Base-by-base conservation (phyloP, 2,329 filamentous ascomycete species). In the Colletotrichum lini region DNA sequence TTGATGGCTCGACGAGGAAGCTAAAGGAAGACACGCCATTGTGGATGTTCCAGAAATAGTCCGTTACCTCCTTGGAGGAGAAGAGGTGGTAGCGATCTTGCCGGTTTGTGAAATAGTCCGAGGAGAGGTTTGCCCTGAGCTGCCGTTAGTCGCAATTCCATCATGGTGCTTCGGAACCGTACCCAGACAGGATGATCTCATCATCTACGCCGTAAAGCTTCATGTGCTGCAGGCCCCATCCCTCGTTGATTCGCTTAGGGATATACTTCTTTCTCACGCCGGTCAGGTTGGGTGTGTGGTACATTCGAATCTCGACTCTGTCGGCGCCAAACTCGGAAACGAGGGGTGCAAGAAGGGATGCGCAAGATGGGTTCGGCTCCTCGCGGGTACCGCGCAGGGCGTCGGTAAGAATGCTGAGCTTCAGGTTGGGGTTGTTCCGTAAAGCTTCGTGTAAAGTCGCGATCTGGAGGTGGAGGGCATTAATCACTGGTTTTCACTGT, bases 221-320 rank as follows among this genome's bases (percentile, higher is more conserved):
- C 96, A 99, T 99, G 79, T 99, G 96, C 80, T 99, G 96, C 72
- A 99, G 83, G 1, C 96, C 96, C 96, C 96, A 99, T 21, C 96
- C 96, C 83, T 99, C 96, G 76, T 99, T 99, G 79, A 99, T 96
- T 23, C 96, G 89, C 78, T 90, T 94, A 0, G 96, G 96, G 2
- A 98, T 90, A 75, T 93, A 86, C 77, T 91, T 91, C 83, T 98
- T 98, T 61, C 92, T 90, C 68, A 97, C 76, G 0, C 96, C 96
- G 3, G 94, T 97, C 74, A 99, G 83, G 78, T 99, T 99, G 0
- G 96, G 96, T 0, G 96, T 99, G 82, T 99, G 96, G 79, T 97
- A 99, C 95, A 99, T 97, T 76, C 95, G 93, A 73, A 99, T 91
- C 78, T 98, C 94, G 50, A 99, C 95, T 47, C 96, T 89, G 1